These are phyloP conservation scores for Podospora bellae-mahoneyi DNA, from an alignment of 495 filamentous ascomycete species.

Conservation along the genomic window DNA sequence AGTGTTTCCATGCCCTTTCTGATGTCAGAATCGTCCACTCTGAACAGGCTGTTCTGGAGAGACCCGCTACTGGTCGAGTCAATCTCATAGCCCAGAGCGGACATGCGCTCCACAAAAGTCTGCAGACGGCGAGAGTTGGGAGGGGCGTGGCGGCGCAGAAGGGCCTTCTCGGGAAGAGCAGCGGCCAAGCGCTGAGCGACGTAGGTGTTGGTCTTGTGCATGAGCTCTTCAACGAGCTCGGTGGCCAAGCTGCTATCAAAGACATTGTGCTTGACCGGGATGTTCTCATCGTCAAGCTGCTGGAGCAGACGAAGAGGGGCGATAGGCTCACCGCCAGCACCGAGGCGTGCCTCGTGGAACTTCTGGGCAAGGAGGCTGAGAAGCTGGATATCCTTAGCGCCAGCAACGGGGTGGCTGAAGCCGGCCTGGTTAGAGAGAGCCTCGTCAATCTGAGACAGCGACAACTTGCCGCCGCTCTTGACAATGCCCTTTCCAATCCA, in stretches of 20 bases:
- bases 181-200: slow-evolving; percentile 79
- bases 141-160: slow-evolving; percentile 79
- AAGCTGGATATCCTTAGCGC: slow-evolving; percentile 67
- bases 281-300: slow-evolving; percentile 97
- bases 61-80: slow-evolving; percentile 86
- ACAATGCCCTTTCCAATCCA: slow-evolving; percentile 95
- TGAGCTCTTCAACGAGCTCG: slow-evolving; percentile 91
- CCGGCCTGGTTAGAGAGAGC: slow-evolving; percentile 61
- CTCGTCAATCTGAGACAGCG: slow-evolving; percentile 79
- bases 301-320: slow-evolving; percentile 84
- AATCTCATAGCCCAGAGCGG: slow-evolving; percentile 79
- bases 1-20: slow-evolving; percentile 98
- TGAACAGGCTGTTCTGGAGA: slow-evolving; percentile 89
- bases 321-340: slow-evolving; percentile 70
- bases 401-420: slow-evolving; percentile 56
- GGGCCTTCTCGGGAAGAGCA: slow-evolving; percentile 84
- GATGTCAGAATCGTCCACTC: slow-evolving; percentile 77
- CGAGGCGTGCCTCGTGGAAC: slow-evolving; percentile 82
- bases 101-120: slow-evolving; percentile 90
- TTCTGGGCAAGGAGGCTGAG: slow-evolving; percentile 73
- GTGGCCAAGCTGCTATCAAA: slow-evolving; percentile 87
- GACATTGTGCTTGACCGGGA: slow-evolving; percentile 92
- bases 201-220: slow-evolving; percentile 83
- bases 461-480: slow-evolving; percentile 81
- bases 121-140: slow-evolving; percentile 86